A percentile compares a stretch with the other conserved stretches of the same genome.
Evolutionary conservation across 75 land plant genomes (phyloP).

Genomic region (Cupressus sempervirens): DNA sequence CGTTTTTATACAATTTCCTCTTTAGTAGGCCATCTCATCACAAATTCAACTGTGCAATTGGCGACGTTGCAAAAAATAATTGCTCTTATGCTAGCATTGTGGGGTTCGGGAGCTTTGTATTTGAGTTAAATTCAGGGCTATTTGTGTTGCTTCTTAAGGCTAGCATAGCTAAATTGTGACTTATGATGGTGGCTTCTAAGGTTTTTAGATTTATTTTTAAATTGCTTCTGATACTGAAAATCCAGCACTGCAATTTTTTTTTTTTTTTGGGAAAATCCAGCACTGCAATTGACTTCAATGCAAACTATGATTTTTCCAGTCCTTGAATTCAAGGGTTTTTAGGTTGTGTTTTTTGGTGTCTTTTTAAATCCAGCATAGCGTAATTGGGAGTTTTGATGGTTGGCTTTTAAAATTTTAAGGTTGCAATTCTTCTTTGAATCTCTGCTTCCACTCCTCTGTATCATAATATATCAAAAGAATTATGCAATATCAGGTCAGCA

Average conservation of each 20-base stretch:
- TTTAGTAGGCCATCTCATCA: background rate
- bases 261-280: too few relatives aligned
- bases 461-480: background rate
- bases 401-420: background rate
- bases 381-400: background rate
- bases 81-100: background rate
- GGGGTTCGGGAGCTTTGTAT: background rate
- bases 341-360: background rate
- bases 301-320: too few relatives aligned
- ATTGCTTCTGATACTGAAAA: too few relatives aligned
- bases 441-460: background rate
- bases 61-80: background rate
- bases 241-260: too few relatives aligned
- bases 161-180: too few relatives aligned
- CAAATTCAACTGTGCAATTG: background rate
- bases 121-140: too few relatives aligned
- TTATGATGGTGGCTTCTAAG: too few relatives aligned
- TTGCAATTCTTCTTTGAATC: background rate
- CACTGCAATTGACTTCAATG: too few relatives aligned
- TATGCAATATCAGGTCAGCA: background rate
- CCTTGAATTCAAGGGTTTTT: too few relatives aligned
- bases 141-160: too few relatives aligned
- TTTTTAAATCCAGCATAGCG: background rate
- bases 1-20: background rate
- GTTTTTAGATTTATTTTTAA: too few relatives aligned